Conservation (phyloP, 163 green algal species). For the Chlamydomonas reinhardtii region DNA sequence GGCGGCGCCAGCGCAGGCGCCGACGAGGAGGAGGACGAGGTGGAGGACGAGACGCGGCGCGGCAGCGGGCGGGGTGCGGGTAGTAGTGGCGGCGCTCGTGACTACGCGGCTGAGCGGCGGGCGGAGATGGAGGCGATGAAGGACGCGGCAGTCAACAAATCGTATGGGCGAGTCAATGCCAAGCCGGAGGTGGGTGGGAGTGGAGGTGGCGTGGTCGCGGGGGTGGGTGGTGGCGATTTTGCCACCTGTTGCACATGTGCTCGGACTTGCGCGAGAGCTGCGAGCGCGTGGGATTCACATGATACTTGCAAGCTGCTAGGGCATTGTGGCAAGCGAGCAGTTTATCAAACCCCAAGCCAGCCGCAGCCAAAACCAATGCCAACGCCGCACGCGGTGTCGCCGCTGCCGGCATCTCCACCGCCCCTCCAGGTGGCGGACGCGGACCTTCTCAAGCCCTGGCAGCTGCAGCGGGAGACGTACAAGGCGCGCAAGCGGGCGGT, state of each 20-base stretch:
- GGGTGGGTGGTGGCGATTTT: too few relatives aligned
- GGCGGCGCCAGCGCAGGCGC: background rate
- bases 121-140: conserved; percentile 54
- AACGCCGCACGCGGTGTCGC: background rate
- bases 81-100: background rate
- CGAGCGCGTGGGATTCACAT: too few relatives aligned
- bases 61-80: background rate
- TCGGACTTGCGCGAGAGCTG: too few relatives aligned
- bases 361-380: background rate
- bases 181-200: background rate
- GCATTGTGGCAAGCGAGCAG: too few relatives aligned
- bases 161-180: conserved; percentile 14
- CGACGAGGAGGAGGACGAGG: background rate
- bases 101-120: conserved; percentile 38
- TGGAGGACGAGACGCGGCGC: background rate
- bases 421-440: conserved; percentile 58
- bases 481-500: conserved; percentile 77
- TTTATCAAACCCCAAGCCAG: too few relatives aligned
- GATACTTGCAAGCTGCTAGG: too few relatives aligned
- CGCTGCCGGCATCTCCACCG: too few relatives aligned
- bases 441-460: conserved; percentile 84
- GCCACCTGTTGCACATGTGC: too few relatives aligned
- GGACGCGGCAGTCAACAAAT: conserved; percentile 1
- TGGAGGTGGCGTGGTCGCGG: too few relatives aligned
- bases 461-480: conserved; percentile 77